Percentiles rank a stretch among this genome's conserved stretches.
These are phyloP conservation scores for Aspergillus sp. DNA, from an alignment of 2,329 filamentous ascomycete species.

Conservation along the genomic window DNA sequence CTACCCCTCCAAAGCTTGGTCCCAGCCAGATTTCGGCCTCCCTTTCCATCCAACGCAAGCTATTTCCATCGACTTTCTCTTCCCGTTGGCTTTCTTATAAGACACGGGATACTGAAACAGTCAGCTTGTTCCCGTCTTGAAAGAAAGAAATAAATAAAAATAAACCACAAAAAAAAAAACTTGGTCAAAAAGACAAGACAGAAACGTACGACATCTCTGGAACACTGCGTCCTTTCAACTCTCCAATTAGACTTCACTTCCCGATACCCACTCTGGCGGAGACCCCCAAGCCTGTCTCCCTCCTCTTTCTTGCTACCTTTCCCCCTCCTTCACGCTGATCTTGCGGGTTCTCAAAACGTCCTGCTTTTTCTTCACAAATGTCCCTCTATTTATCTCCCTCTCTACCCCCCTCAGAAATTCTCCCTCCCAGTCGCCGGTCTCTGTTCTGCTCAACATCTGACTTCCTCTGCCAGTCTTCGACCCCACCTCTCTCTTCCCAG, in stretches of 20 bases:
- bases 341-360: too few species aligned
- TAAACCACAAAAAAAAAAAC: too few species aligned
- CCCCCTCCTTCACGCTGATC: conserved; percentile 1
- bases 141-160: conserved; percentile 1
- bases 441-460: conserved; percentile 47
- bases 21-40: too few species aligned
- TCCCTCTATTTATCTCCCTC: neutral
- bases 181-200: too few species aligned
- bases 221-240: conserved; percentile 8
- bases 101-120: too few species aligned
- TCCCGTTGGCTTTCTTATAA: too few species aligned
- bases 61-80: too few species aligned
- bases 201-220: conserved; percentile 10
- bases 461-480: conserved; percentile 60
- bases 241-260: conserved; percentile 19
- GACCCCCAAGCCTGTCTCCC: conserved; percentile 3
- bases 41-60: too few species aligned
- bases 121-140: too few species aligned
- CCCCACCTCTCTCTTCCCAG: conserved; percentile 45
- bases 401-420: neutral
- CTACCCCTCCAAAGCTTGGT: too few species aligned
- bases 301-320: conserved; percentile 4
- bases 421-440: neutral
- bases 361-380: neutral
- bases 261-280: conserved; percentile 17